Percentiles rank a stretch among this genome's conserved stretches.
Conservation (phyloP, 352 stramenopile genomes). For the Phytophthora syringae region DNA sequence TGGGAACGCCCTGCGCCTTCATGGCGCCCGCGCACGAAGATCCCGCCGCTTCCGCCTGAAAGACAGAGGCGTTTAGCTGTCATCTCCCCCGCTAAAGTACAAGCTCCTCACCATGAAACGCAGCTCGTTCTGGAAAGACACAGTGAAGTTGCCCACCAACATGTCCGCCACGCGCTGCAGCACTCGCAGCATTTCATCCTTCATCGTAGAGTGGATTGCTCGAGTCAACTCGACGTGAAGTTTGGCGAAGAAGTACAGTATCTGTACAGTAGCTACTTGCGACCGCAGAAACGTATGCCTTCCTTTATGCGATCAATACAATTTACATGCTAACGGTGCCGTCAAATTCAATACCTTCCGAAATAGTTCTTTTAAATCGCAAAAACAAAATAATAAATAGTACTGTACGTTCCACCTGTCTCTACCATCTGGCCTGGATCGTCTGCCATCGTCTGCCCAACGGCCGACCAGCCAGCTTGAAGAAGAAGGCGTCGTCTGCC, state of each 20-base stretch:
- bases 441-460: not conserved
- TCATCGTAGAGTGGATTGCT: slow-evolving; percentile 44
- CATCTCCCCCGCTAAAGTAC: not conserved
- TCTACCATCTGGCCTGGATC: not conserved
- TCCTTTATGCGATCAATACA: not conserved
- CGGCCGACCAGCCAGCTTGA: slow-evolving; percentile 30
- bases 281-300: too few relatives aligned
- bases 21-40: slow-evolving; percentile 66
- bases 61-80: slow-evolving; percentile 2
- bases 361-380: not conserved
- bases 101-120: slow-evolving; percentile 73
- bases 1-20: slow-evolving; percentile 72
- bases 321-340: too few relatives aligned
- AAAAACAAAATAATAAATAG: too few relatives aligned
- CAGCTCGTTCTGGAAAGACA: slow-evolving; percentile 87
- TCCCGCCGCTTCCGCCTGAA: slow-evolving; percentile 69
- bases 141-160: slow-evolving; percentile 82
- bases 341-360: not conserved
- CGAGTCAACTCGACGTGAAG: not conserved
- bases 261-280: not conserved
- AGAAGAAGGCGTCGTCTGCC: slow-evolving; percentile 23
- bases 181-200: slow-evolving; percentile 61
- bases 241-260: not conserved
- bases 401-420: slow-evolving; percentile 4
- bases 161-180: slow-evolving; percentile 75